These are phyloP conservation scores for Ulvella scutata DNA, from an alignment of 139 green algal genomes.

Conservation along the genomic window DNA sequence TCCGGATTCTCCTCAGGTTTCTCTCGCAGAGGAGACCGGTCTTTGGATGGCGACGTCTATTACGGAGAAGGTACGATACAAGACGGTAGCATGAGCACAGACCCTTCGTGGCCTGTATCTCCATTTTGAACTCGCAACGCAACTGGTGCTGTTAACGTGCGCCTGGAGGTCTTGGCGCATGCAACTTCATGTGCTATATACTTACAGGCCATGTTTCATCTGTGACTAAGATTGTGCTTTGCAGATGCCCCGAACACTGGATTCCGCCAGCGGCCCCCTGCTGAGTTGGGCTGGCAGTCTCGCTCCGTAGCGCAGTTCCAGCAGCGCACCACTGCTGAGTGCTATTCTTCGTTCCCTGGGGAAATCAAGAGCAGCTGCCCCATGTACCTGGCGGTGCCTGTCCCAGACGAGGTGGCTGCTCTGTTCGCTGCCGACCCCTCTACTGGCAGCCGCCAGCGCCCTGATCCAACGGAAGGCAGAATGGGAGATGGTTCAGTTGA, in stretches of 20 bases:
- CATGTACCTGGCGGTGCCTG: background rate
- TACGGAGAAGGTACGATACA: too few species aligned
- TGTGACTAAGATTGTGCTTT: too few species aligned
- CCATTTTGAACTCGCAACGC: too few species aligned
- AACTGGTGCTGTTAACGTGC: too few species aligned
- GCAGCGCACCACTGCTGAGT: background rate
- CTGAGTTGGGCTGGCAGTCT: background rate
- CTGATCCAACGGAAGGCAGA: background rate
- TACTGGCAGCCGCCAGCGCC: background rate
- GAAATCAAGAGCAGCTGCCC: conserved; percentile 2
- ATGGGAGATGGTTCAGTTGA: background rate
- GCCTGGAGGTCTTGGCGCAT: too few species aligned
- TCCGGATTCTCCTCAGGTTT: too few species aligned
- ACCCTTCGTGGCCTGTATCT: too few species aligned
- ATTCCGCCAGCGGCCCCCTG: background rate
- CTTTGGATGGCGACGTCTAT: too few species aligned
- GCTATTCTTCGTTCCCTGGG: background rate
- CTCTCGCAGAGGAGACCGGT: too few species aligned
- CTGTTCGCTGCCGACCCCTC: background rate
- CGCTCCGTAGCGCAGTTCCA: background rate
- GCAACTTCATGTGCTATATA: too few species aligned
- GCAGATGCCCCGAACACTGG: background rate
- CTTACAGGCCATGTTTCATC: too few species aligned
- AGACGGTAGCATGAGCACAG: too few species aligned
- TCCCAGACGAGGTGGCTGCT: background rate